Conservation (phyloP, 129 eudicot species). For the Ambrosia trifida region DNA sequence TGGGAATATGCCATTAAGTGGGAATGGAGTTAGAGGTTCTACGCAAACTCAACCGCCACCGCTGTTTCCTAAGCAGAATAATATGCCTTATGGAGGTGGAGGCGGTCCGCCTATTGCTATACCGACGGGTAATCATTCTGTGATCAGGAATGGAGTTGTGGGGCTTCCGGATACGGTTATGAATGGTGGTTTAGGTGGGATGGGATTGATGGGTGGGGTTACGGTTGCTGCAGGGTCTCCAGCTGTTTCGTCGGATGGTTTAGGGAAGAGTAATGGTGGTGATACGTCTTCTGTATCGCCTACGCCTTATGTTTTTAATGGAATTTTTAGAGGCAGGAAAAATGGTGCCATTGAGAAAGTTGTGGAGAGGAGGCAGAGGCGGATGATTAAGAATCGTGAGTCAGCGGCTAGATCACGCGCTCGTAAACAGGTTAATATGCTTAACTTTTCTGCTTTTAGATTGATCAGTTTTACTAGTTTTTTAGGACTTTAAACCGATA, state of each 20-base stretch:
- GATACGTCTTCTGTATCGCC: constrained; percentile 89
- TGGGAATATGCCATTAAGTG: constrained; percentile 59
- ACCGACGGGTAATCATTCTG: constrained; percentile 48
- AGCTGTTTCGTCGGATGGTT: constrained; percentile 77
- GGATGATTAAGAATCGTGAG: constrained; percentile 95
- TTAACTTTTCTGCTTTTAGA: constrained; percentile 16
- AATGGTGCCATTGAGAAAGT: constrained; percentile 74
- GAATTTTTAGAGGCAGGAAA: constrained; percentile 72
- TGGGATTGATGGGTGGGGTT: constrained; percentile 55
- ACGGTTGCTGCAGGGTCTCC: constrained; percentile 77
- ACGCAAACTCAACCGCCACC: constrained; percentile 46
- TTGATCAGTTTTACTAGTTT: not conserved
- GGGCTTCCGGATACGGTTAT: constrained; percentile 52
- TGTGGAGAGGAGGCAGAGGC: constrained; percentile 88
- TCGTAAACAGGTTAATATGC: constrained; percentile 93
- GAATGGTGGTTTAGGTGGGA: constrained; percentile 54
- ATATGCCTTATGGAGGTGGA: constrained; percentile 50
- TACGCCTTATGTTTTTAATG: constrained; percentile 78
- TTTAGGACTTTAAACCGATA: not conserved
- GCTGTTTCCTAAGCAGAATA: constrained; percentile 37
- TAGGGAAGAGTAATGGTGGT: constrained; percentile 86
- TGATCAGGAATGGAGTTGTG: constrained; percentile 60
- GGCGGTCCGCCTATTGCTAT: constrained; percentile 56
- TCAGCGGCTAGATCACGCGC: constrained; percentile 99
- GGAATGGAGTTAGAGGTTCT: constrained; percentile 57